A percentile compares a stretch with the other conserved stretches of the same genome.
phyloP scores from a whole-genome alignment of 768 basidiomycete species.

The Coprinopsis cinerea region DNA sequence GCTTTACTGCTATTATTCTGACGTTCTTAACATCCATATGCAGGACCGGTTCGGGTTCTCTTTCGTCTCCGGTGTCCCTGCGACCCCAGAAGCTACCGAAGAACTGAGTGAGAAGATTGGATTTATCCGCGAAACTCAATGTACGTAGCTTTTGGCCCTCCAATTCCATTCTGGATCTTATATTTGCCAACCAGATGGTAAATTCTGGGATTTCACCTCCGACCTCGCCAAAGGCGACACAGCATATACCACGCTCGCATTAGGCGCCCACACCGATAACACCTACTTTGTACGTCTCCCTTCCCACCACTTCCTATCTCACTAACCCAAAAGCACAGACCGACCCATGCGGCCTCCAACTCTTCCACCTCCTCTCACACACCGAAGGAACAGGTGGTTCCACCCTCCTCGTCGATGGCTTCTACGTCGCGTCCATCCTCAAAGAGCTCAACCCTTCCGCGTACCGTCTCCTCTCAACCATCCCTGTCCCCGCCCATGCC shows the following conservation, averaged over 20 bases:
- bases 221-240: slow-evolving; percentile 89
- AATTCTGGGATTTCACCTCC: slow-evolving; percentile 96
- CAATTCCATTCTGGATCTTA: background rate
- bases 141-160: slow-evolving; percentile 20
- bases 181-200: slow-evolving; percentile 65
- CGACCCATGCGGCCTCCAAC: slow-evolving; percentile 91
- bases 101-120: slow-evolving; percentile 68
- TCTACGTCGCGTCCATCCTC: slow-evolving; percentile 82
- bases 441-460: slow-evolving; percentile 64
- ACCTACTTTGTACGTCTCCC: slow-evolving; percentile 54
- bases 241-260: slow-evolving; percentile 84
- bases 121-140: slow-evolving; percentile 82
- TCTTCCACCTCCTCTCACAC: slow-evolving; percentile 90
- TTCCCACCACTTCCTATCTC: background rate
- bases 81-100: slow-evolving; percentile 81
- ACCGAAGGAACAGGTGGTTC: slow-evolving; percentile 78
- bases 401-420: slow-evolving; percentile 93
- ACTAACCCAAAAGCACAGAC: slow-evolving; percentile 43
- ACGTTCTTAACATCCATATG: background rate
- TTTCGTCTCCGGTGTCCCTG: slow-evolving; percentile 76
- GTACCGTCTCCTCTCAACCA: slow-evolving; percentile 61
- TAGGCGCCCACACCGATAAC: slow-evolving; percentile 75
- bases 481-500: slow-evolving; percentile 79
- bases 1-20: background rate
- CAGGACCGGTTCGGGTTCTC: slow-evolving; percentile 88